A percentile compares a stretch with the other conserved stretches of the same genome.
Evolutionary conservation across 768 basidiomycete genomes (phyloP).

Genomic region (Phylloporus rhodoxanthus): DNA sequence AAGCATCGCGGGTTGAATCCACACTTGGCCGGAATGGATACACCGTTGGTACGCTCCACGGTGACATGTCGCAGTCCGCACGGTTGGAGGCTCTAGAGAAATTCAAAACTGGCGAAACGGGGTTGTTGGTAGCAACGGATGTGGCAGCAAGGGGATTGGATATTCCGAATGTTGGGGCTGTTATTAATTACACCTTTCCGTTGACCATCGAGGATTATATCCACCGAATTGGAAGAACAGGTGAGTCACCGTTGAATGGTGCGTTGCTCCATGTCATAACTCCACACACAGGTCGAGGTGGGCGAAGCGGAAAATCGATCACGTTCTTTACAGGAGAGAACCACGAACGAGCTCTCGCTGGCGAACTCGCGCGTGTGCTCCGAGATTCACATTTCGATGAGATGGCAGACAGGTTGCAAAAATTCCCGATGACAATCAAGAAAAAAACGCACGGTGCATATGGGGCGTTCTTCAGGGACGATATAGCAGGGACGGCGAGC

Average conservation of each 20-base stretch:
- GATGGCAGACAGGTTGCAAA: constrained; percentile 55
- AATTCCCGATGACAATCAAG: constrained; percentile 96
- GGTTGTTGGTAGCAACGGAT: constrained; percentile 90
- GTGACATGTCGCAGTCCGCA: constrained; percentile 82
- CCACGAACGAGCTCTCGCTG: constrained; percentile 82
- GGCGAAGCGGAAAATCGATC: constrained; percentile 82
- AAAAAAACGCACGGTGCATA: constrained; percentile 91
- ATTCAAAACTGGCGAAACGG: constrained; percentile 78
- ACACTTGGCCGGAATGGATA: constrained; percentile 72
- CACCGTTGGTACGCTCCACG: constrained; percentile 77
- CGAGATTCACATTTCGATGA: constrained; percentile 81
- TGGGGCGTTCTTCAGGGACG: constrained; percentile 77
- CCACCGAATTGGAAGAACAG: constrained; percentile 86
- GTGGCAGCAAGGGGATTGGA: constrained; percentile 96
- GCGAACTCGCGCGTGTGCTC: constrained; percentile 88
- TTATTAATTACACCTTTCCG: constrained; percentile 97
- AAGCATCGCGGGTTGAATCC: constrained; percentile 84
- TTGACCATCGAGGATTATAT: constrained; percentile 92
- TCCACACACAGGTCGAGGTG: constrained; percentile 67
- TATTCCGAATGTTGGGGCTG: constrained; percentile 91
- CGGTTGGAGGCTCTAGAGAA: constrained; percentile 80
- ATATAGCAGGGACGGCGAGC: constrained; percentile 55
- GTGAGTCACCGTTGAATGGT: constrained; percentile 33
- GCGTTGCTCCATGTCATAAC: background rate
- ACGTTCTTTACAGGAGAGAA: constrained; percentile 95